Conservation (phyloP, 257 asterid genomes). For the Thymus quinquecostatus region DNA sequence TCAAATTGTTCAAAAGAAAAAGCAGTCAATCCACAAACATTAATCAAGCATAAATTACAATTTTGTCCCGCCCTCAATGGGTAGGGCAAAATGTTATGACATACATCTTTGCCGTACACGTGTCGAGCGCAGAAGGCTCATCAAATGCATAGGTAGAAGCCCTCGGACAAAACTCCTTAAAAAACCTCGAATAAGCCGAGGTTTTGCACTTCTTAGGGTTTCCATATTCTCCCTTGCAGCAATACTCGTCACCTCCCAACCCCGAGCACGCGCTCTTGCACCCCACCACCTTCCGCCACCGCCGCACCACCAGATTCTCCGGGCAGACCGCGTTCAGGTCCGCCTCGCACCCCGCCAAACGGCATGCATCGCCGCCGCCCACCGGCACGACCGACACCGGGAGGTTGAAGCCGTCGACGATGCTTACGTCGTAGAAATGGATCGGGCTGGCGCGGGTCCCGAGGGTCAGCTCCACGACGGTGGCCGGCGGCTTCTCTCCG, state of each 20-base stretch:
- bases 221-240: conserved; percentile 62
- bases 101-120: conserved; percentile 57
- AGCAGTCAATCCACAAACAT: too few relatives aligned
- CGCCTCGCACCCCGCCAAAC: conserved; percentile 68
- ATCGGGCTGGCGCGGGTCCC: conserved; percentile 49
- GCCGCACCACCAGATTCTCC: conserved; percentile 42
- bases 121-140: conserved; percentile 55
- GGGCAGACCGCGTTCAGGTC: conserved; percentile 62
- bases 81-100: conserved; percentile 72
- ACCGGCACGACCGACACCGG: conserved; percentile 66
- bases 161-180: conserved; percentile 70
- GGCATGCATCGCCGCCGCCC: conserved; percentile 50
- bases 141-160: conserved; percentile 68
- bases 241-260: conserved; percentile 41
- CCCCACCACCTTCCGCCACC: conserved; percentile 47
- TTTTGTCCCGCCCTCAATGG: background rate
- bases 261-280: conserved; percentile 77
- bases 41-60: too few relatives aligned
- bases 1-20: too few relatives aligned
- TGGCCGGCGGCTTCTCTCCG: too few relatives aligned
- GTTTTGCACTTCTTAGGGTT: conserved; percentile 48
- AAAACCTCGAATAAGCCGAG: conserved; percentile 44
- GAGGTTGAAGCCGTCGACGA: conserved; percentile 43
- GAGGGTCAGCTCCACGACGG: conserved; percentile 64
- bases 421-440: conserved; percentile 62